These are phyloP conservation scores for Ascochyta viciae-villosae DNA, from an alignment of 2,329 filamentous ascomycete species.

Conservation along the genomic window DNA sequence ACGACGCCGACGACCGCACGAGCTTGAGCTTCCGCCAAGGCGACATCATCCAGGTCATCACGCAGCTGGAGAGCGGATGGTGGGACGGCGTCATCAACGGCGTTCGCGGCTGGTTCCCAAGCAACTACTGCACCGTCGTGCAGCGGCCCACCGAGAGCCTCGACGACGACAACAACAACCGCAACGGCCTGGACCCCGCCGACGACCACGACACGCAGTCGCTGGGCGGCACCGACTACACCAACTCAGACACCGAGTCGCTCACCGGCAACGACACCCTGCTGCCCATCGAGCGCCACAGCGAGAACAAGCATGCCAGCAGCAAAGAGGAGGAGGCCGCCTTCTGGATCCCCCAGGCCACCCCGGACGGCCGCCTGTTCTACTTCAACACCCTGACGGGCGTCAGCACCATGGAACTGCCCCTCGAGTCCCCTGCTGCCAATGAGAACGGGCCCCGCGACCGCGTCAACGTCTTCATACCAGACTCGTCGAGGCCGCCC, in stretches of 20 bases:
- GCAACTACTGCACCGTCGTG: conserved; percentile 95
- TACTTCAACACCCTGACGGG: conserved; percentile 99
- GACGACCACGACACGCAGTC: conserved; percentile 55
- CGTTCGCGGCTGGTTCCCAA: conserved; percentile 97
- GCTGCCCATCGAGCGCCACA: conserved; percentile 70
- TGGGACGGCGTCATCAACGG: conserved; percentile 99
- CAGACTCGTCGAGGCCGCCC: conserved; percentile 87
- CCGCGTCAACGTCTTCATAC: conserved; percentile 85
- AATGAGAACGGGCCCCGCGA: conserved; percentile 87
- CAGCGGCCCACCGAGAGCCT: conserved; percentile 75
- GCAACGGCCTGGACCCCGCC: conserved; percentile 59
- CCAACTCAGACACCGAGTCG: conserved; percentile 56
- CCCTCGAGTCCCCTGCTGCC: conserved; percentile 84
- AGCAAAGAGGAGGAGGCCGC: conserved; percentile 83
- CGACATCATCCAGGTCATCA: conserved; percentile 98
- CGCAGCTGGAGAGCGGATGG: conserved; percentile 97
- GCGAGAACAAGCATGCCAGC: conserved; percentile 49
- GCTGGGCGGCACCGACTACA: conserved; percentile 50
- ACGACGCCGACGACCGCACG: conserved; percentile 95
- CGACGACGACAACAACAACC: conserved; percentile 68
- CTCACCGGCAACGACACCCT: conserved; percentile 50
- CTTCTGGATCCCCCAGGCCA: conserved; percentile 98
- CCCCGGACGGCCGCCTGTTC: conserved; percentile 88
- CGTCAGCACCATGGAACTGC: conserved; percentile 92
- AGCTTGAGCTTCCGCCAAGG: conserved; percentile 96